A percentile compares a stretch with the other conserved stretches of the same genome.
phyloP scores from a whole-genome alignment of 177 flowering plant species.

The Vitis hybrid region DNA sequence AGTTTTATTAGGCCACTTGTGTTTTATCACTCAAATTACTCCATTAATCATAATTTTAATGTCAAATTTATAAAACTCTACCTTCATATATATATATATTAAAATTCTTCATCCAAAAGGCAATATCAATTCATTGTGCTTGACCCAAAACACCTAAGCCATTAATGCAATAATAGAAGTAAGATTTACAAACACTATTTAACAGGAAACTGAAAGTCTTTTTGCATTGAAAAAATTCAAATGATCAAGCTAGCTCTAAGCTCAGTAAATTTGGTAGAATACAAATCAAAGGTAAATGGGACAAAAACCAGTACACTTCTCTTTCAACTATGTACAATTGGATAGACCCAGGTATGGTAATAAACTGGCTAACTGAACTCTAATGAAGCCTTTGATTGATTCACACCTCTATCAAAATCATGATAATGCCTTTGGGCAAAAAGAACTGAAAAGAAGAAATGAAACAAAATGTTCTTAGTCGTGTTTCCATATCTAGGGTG shows the following conservation, averaged over 20 bases:
- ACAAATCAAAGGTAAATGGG: slow-evolving; percentile 45
- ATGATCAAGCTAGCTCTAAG: neutral
- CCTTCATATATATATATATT: too few relatives aligned
- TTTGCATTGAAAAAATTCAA: neutral
- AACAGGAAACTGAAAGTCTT: neutral
- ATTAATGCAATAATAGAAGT: too few relatives aligned
- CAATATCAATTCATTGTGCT: too few relatives aligned
- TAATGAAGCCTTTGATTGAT: slow-evolving; percentile 12
- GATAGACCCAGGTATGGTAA: slow-evolving; percentile 20
- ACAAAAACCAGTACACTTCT: slow-evolving; percentile 19
- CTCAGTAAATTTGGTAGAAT: slow-evolving; percentile 24
- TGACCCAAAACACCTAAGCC: too few relatives aligned
- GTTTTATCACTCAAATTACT: too few relatives aligned
- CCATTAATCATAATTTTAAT: too few relatives aligned
- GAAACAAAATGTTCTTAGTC: slow-evolving; percentile 37
- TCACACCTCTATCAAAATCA: slow-evolving; percentile 21
- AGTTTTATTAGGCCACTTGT: too few relatives aligned
- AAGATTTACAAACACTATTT: too few relatives aligned
- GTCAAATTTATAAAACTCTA: too few relatives aligned
- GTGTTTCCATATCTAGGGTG: slow-evolving; percentile 61
- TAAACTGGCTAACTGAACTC: slow-evolving; percentile 6
- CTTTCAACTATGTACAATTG: slow-evolving; percentile 27
- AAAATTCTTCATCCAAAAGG: too few relatives aligned
- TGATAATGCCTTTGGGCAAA: slow-evolving; percentile 26
- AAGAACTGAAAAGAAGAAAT: neutral